phyloP scores from a whole-genome alignment of 192 early-diverging fungal genomes.

The Backusella circina region DNA sequence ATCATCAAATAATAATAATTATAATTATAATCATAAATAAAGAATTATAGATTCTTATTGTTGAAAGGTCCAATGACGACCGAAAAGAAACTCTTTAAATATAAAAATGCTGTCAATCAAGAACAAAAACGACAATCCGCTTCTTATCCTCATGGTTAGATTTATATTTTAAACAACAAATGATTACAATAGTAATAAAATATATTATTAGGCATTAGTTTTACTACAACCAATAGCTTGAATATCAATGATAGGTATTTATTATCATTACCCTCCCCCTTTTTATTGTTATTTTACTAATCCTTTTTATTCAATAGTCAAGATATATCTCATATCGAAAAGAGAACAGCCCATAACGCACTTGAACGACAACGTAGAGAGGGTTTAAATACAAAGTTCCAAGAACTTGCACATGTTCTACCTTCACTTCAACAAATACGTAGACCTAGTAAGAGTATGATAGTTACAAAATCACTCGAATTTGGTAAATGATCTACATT shows the following conservation, averaged over 20 bases:
- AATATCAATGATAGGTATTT: not conserved
- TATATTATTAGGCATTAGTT: not conserved
- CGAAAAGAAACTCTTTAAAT: not conserved
- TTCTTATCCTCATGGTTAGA: conserved; percentile 5
- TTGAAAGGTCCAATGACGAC: not conserved
- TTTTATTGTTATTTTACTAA: not conserved
- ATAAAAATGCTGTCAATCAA: conserved; percentile 6
- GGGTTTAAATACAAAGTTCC: conserved; percentile 76
- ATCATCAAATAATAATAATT: not conserved
- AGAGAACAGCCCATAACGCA: conserved; percentile 77
- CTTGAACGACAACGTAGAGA: conserved; percentile 79
- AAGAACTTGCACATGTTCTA: conserved; percentile 73
- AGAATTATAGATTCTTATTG: not conserved
- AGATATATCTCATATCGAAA: conserved; percentile 39
- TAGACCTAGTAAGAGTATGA: conserved; percentile 77
- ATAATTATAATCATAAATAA: not conserved
- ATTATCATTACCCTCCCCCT: not conserved
- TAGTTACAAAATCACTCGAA: conserved; percentile 78
- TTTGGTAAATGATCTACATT: conserved; percentile 44
- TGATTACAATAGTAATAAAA: not conserved
- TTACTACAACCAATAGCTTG: not conserved
- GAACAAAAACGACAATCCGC: not conserved
- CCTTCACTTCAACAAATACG: conserved; percentile 66
- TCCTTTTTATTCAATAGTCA: not conserved
- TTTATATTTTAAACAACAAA: not conserved